Conservation (phyloP, 169 alveolate species). For the Cryptosporidium canis region DNA sequence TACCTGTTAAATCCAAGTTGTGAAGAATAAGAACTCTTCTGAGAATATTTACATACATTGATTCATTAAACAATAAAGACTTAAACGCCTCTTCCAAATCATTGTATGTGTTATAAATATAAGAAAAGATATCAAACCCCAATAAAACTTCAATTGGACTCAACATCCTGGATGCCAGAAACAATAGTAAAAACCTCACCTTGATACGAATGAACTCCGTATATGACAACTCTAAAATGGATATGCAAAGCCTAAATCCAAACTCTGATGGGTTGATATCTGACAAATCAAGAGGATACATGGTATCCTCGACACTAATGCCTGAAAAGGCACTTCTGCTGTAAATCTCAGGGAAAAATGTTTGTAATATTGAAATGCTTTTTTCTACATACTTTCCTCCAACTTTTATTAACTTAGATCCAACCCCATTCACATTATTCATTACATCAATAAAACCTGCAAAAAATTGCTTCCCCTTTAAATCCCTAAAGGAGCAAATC, state of each 20-base stretch:
- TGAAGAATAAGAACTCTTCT: background rate
- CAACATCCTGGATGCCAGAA: background rate
- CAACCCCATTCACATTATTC: background rate
- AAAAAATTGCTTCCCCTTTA: background rate
- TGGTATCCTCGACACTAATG: background rate
- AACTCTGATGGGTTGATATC: too few relatives aligned
- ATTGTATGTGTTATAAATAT: background rate
- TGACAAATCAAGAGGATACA: too few relatives aligned
- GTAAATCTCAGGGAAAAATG: background rate
- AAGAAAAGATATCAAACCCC: background rate
- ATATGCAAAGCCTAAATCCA: too few relatives aligned
- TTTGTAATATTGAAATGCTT: background rate
- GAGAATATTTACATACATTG: background rate
- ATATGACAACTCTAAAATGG: too few relatives aligned
- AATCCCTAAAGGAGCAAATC: background rate
- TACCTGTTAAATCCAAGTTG: background rate
- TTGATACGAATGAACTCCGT: too few relatives aligned
- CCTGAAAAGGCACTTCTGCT: background rate
- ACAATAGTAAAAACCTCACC: too few relatives aligned
- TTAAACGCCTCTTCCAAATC: background rate
- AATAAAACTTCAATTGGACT: background rate
- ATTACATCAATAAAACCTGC: background rate
- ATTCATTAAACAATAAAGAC: background rate
- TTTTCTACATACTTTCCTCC: background rate
- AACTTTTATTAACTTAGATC: background rate